Percentiles rank a stretch among this genome's conserved stretches.
Evolutionary conservation across 1,284 basidiomycete genomes (phyloP).

Genomic region (Rhodotorula glutinis): DNA sequence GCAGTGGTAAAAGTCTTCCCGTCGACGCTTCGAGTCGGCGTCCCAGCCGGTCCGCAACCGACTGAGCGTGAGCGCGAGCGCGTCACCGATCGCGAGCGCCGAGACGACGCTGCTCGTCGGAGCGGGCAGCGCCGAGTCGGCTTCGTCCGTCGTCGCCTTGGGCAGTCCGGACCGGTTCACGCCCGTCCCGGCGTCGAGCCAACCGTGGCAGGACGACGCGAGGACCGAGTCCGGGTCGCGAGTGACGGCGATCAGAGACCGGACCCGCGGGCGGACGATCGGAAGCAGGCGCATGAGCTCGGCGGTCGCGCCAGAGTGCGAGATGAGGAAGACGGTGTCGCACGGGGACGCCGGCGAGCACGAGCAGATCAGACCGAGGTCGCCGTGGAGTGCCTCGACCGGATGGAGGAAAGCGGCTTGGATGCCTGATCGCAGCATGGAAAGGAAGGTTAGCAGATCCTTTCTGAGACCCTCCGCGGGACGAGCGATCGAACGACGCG

Average conservation of each 20-base stretch:
- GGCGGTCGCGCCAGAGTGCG: conserved; percentile 49
- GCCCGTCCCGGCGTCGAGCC: conserved; percentile 45
- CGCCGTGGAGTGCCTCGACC: conserved; percentile 50
- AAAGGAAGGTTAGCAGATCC: not conserved
- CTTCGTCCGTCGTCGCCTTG: conserved; percentile 40
- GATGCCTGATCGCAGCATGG: conserved; percentile 39
- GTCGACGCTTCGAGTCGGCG: conserved; percentile 37
- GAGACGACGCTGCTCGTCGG: conserved; percentile 49
- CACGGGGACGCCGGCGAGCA: conserved; percentile 35
- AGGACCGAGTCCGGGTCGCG: conserved; percentile 46
- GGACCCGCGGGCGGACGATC: conserved; percentile 45
- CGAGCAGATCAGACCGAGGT: conserved; percentile 48
- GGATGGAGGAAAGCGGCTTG: conserved; percentile 50
- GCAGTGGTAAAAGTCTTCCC: conserved; percentile 45
- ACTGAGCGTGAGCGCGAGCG: conserved; percentile 45
- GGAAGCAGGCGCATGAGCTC: conserved; percentile 48
- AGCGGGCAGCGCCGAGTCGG: conserved; percentile 45
- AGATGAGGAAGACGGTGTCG: conserved; percentile 49
- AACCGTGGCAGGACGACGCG: conserved; percentile 46
- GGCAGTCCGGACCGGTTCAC: conserved; percentile 32
- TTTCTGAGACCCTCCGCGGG: not conserved
- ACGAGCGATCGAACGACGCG: too few relatives aligned
- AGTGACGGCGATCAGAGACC: conserved; percentile 47
- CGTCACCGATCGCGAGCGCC: conserved; percentile 50
- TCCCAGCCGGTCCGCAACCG: conserved; percentile 40